Evolutionary conservation across 2,329 filamentous ascomycete genomes (phyloP), one percentile per base, ranked within the genome.

Genomic region (Penicillium hesseltinei): DNA sequence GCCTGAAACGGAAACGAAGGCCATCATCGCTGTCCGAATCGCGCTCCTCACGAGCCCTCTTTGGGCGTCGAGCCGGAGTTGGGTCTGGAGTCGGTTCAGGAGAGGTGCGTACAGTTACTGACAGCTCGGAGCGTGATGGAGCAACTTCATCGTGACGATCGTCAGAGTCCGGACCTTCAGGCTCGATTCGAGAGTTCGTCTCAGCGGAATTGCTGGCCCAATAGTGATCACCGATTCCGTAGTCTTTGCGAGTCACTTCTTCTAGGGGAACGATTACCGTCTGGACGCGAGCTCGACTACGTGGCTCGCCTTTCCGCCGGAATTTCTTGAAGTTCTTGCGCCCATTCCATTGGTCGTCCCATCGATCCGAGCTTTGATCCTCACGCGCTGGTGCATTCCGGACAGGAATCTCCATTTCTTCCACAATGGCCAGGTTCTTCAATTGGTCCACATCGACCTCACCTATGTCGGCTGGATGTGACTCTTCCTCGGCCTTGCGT

Each of bases 321-420:
- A 99, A 99, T 66, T 86, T 89, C 73, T 99, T 99, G 78, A 96
- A 99, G 70, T 99, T 97, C 74, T 91, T 93, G 43, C 93, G 83
- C 0, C 93, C 94, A 70, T 97, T 96, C 94, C 94, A 99, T 39
- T 82, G 82, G 0, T 91, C 86, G 63, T 97, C 85, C 92, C 93
- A 97, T 40, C 90, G 82, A 5, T 87, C 84, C 19, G 81, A 75
- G 35, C 73, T 73, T n/a, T 77, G 70, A 51, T 75, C 63, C n/a
- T 75, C 67, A 63, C 59, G 64, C 60, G 51, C 66, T 66, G 66
- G 63, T 64, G 61, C 60, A 52, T 60, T 42, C 68, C 67, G 68
- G 63, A 61, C 68, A 55, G 25, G 82, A 0, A 97, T 71, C 9
- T 88, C 81, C 75, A 96, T 90, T 61, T 88, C 84, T 68, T 94